phyloP scores from a whole-genome alignment of 805 yeast genomes.

The Yamadazyma olivae region DNA sequence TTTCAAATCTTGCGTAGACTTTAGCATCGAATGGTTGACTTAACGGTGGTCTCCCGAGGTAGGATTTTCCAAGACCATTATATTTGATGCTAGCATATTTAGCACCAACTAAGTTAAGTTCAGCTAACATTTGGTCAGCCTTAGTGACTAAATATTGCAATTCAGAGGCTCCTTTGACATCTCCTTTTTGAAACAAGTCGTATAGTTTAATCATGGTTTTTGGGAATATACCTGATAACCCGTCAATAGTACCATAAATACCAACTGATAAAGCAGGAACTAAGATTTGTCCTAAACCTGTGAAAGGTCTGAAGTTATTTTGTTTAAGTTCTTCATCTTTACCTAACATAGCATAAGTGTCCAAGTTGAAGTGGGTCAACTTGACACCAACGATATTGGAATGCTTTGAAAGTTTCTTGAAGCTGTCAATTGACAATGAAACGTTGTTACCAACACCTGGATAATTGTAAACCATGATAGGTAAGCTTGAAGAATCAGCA shows the following conservation, averaged over 20 bases:
- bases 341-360: slow-evolving; percentile 17
- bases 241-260: slow-evolving; percentile 22
- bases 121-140: slow-evolving; percentile 24
- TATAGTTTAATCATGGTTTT: slow-evolving; percentile 17
- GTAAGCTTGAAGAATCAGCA: slow-evolving; percentile 30
- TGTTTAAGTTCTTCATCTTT: slow-evolving; percentile 10
- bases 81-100: slow-evolving; percentile 19
- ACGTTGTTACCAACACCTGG: slow-evolving; percentile 37
- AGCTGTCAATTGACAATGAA: slow-evolving; percentile 19
- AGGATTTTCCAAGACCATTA: slow-evolving; percentile 21
- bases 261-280: slow-evolving; percentile 23
- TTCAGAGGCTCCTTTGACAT: slow-evolving; percentile 16
- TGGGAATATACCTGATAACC: slow-evolving; percentile 21
- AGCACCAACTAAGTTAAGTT: slow-evolving; percentile 29
- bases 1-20: slow-evolving; percentile 12
- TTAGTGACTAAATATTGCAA: slow-evolving; percentile 19
- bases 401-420: slow-evolving; percentile 22
- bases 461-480: slow-evolving; percentile 33
- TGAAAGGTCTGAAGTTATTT: slow-evolving; percentile 20
- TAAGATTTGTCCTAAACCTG: slow-evolving; percentile 24
- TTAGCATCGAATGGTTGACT: slow-evolving; percentile 9
- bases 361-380: slow-evolving; percentile 23
- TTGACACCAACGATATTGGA: slow-evolving; percentile 36
- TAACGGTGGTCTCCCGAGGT: slow-evolving; percentile 31
- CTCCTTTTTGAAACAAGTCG: slow-evolving; percentile 14